A percentile compares a stretch with the other conserved stretches of the same genome.
Conservation (phyloP, 2,329 filamentous ascomycete species). For the Zymoseptoria ardabiliae region DNA sequence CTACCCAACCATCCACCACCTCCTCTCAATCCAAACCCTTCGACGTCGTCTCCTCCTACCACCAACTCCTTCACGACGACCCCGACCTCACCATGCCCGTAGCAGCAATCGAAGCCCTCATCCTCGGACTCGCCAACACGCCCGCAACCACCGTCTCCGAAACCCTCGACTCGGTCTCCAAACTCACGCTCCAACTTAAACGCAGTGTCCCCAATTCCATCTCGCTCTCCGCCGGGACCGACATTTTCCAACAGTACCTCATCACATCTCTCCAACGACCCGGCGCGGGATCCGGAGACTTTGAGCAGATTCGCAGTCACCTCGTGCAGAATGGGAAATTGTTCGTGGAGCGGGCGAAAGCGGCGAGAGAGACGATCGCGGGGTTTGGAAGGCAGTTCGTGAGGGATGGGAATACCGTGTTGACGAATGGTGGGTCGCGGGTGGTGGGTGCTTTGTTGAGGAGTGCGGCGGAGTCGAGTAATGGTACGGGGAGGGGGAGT, state of each 20-base stretch:
- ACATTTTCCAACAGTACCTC: conserved; percentile 91
- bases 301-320: conserved; percentile 75
- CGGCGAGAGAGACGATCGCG: conserved; percentile 75
- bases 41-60: conserved; percentile 59
- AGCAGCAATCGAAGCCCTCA: conserved; percentile 85
- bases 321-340: conserved; percentile 77
- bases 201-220: conserved; percentile 77
- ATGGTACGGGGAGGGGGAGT: conserved; percentile 42
- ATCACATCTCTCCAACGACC: conserved; percentile 60
- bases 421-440: conserved; percentile 83
- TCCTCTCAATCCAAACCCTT: not conserved
- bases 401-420: conserved; percentile 67
- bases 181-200: conserved; percentile 70
- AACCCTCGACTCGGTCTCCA: conserved; percentile 77
- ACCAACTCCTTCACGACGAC: conserved; percentile 58
- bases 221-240: conserved; percentile 85
- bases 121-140: conserved; percentile 72
- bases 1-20: not conserved
- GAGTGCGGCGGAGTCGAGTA: conserved; percentile 60
- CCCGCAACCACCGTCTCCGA: conserved; percentile 85
- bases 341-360: conserved; percentile 81
- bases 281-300: conserved; percentile 52
- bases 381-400: conserved; percentile 71
- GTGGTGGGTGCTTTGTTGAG: conserved; percentile 73
- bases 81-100: conserved; percentile 90